Conservation (phyloP, 164 flowering plant species). For the Tinospora cordifolia region DNA sequence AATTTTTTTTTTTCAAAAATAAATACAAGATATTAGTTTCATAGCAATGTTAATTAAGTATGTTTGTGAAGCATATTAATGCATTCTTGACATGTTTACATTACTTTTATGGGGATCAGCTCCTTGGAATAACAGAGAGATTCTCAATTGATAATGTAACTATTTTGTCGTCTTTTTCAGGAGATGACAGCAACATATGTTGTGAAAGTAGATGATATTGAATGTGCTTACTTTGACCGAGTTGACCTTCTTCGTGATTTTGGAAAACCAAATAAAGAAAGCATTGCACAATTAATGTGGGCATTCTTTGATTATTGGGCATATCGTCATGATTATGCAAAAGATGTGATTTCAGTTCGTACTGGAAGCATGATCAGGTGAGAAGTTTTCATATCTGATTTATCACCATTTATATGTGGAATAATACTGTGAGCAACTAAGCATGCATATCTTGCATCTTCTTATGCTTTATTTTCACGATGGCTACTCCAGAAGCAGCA, state of each 20-base stretch:
- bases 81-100: neutral
- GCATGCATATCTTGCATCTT: neutral
- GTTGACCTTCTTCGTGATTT: conserved; percentile 62
- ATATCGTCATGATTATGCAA: conserved; percentile 79
- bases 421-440: neutral
- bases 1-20: too few species aligned
- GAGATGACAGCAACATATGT: conserved; percentile 62
- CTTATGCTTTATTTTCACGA: neutral
- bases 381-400: neutral
- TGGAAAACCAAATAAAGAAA: conserved; percentile 69
- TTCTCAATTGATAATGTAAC: neutral
- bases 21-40: too few species aligned
- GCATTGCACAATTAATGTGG: conserved; percentile 66
- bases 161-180: conserved; percentile 27
- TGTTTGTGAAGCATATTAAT: neutral
- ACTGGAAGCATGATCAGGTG: conserved; percentile 73
- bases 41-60: too few species aligned
- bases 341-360: conserved; percentile 79
- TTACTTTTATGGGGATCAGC: neutral
- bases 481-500: neutral
- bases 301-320: conserved; percentile 96
- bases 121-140: neutral
- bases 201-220: conserved; percentile 52
- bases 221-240: conserved; percentile 75
- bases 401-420: neutral